Percentiles rank a stretch among this genome's conserved stretches.
Evolutionary conservation across 1,139 yeast genomes (phyloP).

Genomic region (Geotrichum reessii): DNA sequence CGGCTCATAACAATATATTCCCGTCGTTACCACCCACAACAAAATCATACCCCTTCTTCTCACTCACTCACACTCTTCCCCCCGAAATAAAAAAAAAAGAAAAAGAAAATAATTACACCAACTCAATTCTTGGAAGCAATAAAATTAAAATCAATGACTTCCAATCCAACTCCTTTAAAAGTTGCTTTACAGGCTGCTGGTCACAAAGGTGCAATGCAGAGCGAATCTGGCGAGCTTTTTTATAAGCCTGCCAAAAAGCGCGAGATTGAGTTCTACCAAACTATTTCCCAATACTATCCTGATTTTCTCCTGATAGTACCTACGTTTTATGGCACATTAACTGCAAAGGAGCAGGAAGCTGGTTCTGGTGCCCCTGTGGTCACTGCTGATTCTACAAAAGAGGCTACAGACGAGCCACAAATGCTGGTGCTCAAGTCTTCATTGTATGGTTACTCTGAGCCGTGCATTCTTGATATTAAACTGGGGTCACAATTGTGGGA

Average conservation of each 20-base stretch:
- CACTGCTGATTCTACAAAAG: slow-evolving; percentile 16
- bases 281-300: slow-evolving; percentile 24
- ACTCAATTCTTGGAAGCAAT: neutral
- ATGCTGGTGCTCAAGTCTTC: slow-evolving; percentile 15
- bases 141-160: no score
- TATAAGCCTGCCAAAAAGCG: slow-evolving; percentile 59
- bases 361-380: slow-evolving; percentile 8
- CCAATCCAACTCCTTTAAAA: slow-evolving; percentile 3
- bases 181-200: slow-evolving; percentile 68
- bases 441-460: slow-evolving; percentile 48
- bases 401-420: slow-evolving; percentile 15
- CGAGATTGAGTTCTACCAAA: slow-evolving; percentile 67
- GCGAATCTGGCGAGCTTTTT: slow-evolving; percentile 57
- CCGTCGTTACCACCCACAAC: no score
- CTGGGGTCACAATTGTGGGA: slow-evolving; percentile 72
- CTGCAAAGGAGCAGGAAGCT: slow-evolving; percentile 13
- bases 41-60: no score
- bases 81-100: no score
- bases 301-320: slow-evolving; percentile 35
- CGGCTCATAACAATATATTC: no score
- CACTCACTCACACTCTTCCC: neutral
- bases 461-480: slow-evolving; percentile 78
- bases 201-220: slow-evolving; percentile 70
- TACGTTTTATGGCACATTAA: slow-evolving; percentile 39
- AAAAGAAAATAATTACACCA: neutral